phyloP scores from a whole-genome alignment of 2,329 filamentous ascomycete genomes.

The Cercospora sp. region DNA sequence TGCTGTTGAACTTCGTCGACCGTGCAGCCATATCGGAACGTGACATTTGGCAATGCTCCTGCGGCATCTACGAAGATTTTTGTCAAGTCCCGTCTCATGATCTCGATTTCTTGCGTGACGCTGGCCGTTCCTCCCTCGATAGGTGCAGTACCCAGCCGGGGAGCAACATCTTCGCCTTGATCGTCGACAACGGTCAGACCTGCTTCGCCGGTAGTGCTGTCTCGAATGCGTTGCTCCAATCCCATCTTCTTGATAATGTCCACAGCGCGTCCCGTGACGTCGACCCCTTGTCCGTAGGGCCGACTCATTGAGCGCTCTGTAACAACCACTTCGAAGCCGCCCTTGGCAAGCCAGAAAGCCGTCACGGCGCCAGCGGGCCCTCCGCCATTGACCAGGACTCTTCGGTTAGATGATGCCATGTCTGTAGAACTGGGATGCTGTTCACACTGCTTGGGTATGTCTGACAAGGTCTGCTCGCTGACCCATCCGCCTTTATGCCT shows the following conservation, averaged over 20 bases:
- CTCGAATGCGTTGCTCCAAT: slow-evolving; percentile 30
- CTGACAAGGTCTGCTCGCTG: background rate
- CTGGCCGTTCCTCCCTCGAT: slow-evolving; percentile 18
- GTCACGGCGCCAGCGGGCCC: slow-evolving; percentile 40
- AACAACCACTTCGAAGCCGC: slow-evolving; percentile 24
- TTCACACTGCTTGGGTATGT: background rate
- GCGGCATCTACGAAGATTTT: slow-evolving; percentile 43
- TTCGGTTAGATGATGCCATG: slow-evolving; percentile 14
- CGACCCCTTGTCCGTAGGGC: slow-evolving; percentile 35
- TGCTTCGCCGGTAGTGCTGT: slow-evolving; percentile 32
- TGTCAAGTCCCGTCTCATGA: slow-evolving; percentile 54
- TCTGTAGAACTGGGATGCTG: background rate
- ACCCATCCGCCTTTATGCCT: background rate
- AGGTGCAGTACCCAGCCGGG: slow-evolving; percentile 14
- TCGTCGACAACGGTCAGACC: slow-evolving; percentile 35
- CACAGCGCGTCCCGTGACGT: slow-evolving; percentile 32
- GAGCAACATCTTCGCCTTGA: slow-evolving; percentile 25
- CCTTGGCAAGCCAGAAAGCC: slow-evolving; percentile 42
- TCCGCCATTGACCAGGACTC: slow-evolving; percentile 21
- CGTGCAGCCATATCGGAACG: slow-evolving; percentile 24
- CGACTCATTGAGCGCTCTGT: slow-evolving; percentile 23
- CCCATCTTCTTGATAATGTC: slow-evolving; percentile 34
- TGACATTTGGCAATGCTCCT: slow-evolving; percentile 21
- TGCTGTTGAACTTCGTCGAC: slow-evolving; percentile 18
- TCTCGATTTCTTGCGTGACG: slow-evolving; percentile 33